phyloP scores from a whole-genome alignment of 177 flowering plant genomes.

The Viscum album region DNA sequence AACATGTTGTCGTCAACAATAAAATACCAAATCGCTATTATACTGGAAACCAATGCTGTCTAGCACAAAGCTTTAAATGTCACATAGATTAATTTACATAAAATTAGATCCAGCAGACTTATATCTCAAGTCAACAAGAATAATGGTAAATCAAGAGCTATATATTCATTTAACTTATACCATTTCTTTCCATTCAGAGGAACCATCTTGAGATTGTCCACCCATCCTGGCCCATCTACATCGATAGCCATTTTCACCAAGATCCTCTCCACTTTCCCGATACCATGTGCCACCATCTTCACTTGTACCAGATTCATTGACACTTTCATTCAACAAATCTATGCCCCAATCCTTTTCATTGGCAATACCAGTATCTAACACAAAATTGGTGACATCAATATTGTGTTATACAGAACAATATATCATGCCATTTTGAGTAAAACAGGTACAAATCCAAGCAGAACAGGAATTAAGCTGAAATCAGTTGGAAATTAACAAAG shows the following conservation, averaged over 20 bases:
- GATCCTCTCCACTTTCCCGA: slow-evolving; percentile 73
- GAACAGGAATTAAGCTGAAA: no score
- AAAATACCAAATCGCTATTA: neutral
- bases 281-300: slow-evolving; percentile 96
- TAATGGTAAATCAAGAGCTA: neutral
- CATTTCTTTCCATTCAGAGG: slow-evolving; percentile 89
- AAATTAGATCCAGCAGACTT: neutral
- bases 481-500: no score
- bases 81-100: slow-evolving; percentile 6
- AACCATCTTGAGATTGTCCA: slow-evolving; percentile 56
- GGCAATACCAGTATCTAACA: slow-evolving; percentile 89
- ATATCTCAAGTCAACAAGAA: neutral
- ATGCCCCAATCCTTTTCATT: slow-evolving; percentile 95
- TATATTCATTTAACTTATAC: slow-evolving; percentile 30
- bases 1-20: slow-evolving; percentile 1
- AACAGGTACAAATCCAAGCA: neutral
- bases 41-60: neutral
- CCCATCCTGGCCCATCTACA: slow-evolving; percentile 96
- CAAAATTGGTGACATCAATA: slow-evolving; percentile 7
- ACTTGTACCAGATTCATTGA: slow-evolving; percentile 74
- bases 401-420: slow-evolving; percentile 6
- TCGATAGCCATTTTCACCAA: slow-evolving; percentile 79
- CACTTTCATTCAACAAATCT: slow-evolving; percentile 51
- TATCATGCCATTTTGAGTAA: neutral
- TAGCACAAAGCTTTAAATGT: neutral